Evolutionary conservation across 2,329 filamentous ascomycete species (phyloP).

Genomic region (Fusarium hainanense): DNA sequence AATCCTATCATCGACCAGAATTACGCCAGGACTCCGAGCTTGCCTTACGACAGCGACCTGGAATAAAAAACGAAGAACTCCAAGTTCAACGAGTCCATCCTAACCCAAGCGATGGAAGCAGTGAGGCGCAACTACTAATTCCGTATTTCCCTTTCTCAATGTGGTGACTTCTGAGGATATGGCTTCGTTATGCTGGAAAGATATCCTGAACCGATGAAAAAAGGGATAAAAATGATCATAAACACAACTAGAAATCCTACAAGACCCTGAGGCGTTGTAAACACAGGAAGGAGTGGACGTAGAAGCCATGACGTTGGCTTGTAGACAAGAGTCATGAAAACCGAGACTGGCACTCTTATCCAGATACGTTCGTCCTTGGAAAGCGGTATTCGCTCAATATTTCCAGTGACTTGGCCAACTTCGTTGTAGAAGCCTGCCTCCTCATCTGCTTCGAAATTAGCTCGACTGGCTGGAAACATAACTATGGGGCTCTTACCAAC

Average conservation of each 20-base stretch:
- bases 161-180: too few relatives aligned
- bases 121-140: too few relatives aligned
- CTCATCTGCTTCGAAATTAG: not conserved
- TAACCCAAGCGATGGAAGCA: too few relatives aligned
- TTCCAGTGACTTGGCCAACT: not conserved
- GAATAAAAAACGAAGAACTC: too few relatives aligned
- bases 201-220: not conserved
- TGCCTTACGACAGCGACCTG: too few relatives aligned
- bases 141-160: too few relatives aligned
- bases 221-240: not conserved
- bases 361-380: not conserved
- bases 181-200: not conserved
- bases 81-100: too few relatives aligned
- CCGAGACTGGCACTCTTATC: not conserved
- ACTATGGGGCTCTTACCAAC: not conserved
- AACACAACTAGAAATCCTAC: not conserved
- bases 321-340: not conserved
- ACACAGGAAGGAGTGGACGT: not conserved
- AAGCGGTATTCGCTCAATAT: not conserved
- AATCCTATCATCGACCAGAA: too few relatives aligned
- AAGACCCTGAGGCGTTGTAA: not conserved
- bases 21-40: too few relatives aligned
- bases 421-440: not conserved
- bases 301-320: not conserved
- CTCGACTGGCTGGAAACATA: rapidly evolving